Evolutionary conservation across 768 basidiomycete species (phyloP).

Genomic region (Termitomyces eurrhizus): DNA sequence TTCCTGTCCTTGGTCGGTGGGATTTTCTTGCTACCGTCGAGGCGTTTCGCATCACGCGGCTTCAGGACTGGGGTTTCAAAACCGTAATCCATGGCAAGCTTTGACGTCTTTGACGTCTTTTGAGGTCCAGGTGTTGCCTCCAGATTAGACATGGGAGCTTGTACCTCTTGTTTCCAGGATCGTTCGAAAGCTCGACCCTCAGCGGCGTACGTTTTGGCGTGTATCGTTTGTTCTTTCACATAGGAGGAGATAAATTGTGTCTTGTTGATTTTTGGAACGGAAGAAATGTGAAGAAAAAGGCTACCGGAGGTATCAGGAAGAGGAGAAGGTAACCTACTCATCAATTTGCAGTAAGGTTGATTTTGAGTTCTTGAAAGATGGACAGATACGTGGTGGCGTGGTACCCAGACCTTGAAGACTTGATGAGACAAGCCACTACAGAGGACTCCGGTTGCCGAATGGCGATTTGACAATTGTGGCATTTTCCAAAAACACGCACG

Average conservation of each 20-base stretch:
- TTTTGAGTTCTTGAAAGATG: neutral
- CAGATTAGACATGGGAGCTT: neutral
- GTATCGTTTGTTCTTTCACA: conserved; percentile 43
- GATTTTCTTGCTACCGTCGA: neutral
- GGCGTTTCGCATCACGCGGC: conserved; percentile 33
- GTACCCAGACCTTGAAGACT: neutral
- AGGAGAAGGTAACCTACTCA: conserved; percentile 1
- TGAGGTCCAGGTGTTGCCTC: neutral
- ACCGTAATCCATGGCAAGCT: conserved; percentile 22
- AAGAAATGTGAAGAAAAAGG: conserved; percentile 19
- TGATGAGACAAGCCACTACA: neutral
- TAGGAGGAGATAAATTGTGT: conserved; percentile 40
- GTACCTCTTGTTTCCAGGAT: conserved; percentile 24
- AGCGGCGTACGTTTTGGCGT: conserved; percentile 38
- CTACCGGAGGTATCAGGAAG: neutral
- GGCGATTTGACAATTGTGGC: neutral
- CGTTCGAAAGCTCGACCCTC: conserved; percentile 32
- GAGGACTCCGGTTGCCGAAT: neutral
- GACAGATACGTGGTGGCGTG: neutral
- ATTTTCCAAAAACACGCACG: neutral
- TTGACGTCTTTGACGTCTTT: neutral
- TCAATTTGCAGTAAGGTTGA: neutral
- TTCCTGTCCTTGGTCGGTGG: conserved; percentile 7
- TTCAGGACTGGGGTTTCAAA: conserved; percentile 57
- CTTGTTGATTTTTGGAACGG: conserved; percentile 38